phyloP scores from a whole-genome alignment of 768 basidiomycete genomes.

The Gelatoporia subvermispora region DNA sequence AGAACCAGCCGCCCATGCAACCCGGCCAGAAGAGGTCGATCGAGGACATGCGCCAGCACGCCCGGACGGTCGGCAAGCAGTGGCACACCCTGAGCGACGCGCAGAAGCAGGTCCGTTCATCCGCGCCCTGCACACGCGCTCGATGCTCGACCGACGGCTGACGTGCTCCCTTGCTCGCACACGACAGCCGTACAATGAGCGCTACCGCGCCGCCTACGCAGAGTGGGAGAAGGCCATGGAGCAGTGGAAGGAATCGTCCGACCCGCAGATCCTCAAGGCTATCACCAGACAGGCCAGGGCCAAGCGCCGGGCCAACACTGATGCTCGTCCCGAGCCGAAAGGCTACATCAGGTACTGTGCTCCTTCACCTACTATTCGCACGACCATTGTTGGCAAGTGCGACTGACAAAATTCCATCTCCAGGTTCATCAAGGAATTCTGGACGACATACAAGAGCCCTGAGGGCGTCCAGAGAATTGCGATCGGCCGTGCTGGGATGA shows the following conservation, averaged over 20 bases:
- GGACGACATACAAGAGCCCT: not conserved
- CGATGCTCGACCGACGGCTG: too few species aligned
- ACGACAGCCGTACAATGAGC: not conserved
- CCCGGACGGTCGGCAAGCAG: not conserved
- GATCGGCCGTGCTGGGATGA: not conserved
- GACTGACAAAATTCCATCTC: not conserved
- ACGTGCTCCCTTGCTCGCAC: not conserved
- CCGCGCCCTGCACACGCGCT: not conserved
- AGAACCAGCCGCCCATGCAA: not conserved
- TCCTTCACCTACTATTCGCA: too few species aligned
- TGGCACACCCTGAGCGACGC: slow-evolving; percentile 6
- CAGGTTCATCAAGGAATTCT: slow-evolving; percentile 1
- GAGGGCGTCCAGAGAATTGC: not conserved
- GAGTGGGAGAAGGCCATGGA: not conserved
- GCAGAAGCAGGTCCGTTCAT: slow-evolving; percentile 10
- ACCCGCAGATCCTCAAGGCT: slow-evolving; percentile 8
- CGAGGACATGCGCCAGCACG: not conserved
- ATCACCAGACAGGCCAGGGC: slow-evolving; percentile 1
- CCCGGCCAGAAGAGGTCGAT: not conserved
- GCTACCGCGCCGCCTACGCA: not conserved
- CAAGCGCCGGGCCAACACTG: not conserved
- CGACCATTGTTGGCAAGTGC: too few species aligned
- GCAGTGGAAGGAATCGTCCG: slow-evolving; percentile 3
- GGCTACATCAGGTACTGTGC: too few species aligned
- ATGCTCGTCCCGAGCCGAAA: too few species aligned